Conservation (phyloP, 805 yeast genomes). For the Pichia eremophila region DNA sequence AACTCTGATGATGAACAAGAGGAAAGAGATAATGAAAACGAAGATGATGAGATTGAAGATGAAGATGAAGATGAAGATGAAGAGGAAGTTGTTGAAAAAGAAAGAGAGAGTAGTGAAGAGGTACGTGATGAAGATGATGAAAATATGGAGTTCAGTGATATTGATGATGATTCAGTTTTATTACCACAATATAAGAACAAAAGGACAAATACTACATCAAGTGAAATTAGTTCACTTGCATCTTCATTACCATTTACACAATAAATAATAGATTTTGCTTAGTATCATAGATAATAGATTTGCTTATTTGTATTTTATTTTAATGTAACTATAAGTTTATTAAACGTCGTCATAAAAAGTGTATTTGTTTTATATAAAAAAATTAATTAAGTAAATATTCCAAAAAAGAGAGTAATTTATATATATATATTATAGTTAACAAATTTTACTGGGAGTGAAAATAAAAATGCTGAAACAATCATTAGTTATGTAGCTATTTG, state of each 20-base stretch:
- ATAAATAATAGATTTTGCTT: background rate
- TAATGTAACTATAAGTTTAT: background rate
- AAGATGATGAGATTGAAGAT: conserved; percentile 4
- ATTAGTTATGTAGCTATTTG: background rate
- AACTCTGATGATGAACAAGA: conserved; percentile 9
- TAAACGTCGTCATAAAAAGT: background rate
- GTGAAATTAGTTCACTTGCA: conserved; percentile 7
- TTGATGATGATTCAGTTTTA: background rate
- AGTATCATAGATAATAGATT: background rate
- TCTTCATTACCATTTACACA: conserved; percentile 9
- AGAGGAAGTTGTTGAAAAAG: conserved; percentile 1
- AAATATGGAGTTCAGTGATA: background rate
- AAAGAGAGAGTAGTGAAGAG: conserved; percentile 6
- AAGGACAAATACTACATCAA: background rate
- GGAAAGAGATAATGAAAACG: background rate
- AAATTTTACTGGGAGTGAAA: too few relatives aligned
- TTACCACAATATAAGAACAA: background rate
- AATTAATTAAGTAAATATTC: too few relatives aligned
- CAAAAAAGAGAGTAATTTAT: background rate
- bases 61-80: conserved; percentile 7
- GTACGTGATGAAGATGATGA: conserved; percentile 3
- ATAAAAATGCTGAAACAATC: background rate
- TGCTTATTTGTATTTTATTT: background rate
- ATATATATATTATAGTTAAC: too few relatives aligned
- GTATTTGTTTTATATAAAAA: background rate